A percentile compares a stretch with the other conserved stretches of the same genome.
These are phyloP conservation scores for Torrubiella hemipterigena DNA, from an alignment of 2,329 filamentous ascomycete genomes.

Conservation along the genomic window DNA sequence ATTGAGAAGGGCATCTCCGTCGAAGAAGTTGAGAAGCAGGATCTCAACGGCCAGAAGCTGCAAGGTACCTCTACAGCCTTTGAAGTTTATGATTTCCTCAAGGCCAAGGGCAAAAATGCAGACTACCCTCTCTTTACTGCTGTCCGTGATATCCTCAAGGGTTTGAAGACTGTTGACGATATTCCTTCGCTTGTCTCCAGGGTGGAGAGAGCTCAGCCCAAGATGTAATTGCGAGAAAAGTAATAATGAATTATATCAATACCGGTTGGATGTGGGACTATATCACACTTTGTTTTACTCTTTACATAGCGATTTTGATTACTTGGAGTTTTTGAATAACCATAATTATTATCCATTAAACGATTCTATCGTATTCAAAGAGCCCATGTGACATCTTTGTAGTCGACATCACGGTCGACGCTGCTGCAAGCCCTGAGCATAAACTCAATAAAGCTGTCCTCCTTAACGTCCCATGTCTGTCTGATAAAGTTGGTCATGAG, in stretches of 20 bases:
- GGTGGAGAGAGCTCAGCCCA: slow-evolving; percentile 4
- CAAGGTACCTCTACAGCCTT: slow-evolving; percentile 87
- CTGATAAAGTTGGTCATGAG: slow-evolving; percentile 18
- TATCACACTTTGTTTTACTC: no score
- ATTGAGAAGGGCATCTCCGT: slow-evolving; percentile 70
- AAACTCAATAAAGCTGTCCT: slow-evolving; percentile 10
- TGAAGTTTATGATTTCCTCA: slow-evolving; percentile 84
- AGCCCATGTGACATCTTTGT: slow-evolving; percentile 14
- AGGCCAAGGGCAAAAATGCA: slow-evolving; percentile 60
- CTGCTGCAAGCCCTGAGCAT: slow-evolving; percentile 12
- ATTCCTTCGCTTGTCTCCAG: slow-evolving; percentile 57
- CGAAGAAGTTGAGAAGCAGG: slow-evolving; percentile 74
- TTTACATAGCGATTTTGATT: no score
- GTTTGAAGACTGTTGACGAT: slow-evolving; percentile 64
- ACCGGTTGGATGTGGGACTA: no score
- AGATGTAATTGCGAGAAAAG: no score
- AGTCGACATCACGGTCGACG: slow-evolving; percentile 19
- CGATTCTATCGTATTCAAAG: background rate
- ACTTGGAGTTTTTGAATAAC: no score
- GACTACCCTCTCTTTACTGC: slow-evolving; percentile 91
- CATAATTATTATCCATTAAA: no score
- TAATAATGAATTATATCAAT: no score
- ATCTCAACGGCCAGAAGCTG: slow-evolving; percentile 93
- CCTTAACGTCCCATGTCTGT: slow-evolving; percentile 15
- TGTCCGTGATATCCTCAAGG: slow-evolving; percentile 69